phyloP scores from a whole-genome alignment of 2,329 filamentous ascomycete species.

The Emmonsia crescens region DNA sequence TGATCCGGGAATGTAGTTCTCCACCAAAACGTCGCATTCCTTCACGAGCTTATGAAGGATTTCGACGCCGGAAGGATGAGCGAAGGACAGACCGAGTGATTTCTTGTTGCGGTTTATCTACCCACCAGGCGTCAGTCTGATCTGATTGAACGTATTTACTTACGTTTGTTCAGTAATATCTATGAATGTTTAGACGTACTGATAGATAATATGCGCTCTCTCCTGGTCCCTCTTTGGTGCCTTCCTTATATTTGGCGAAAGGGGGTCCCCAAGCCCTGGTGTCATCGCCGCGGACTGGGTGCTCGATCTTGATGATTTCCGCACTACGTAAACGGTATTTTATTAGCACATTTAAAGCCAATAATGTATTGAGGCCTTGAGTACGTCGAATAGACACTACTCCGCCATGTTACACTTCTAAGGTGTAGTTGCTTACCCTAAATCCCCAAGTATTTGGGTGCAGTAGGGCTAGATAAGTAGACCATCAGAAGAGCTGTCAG shows the following conservation, averaged over 20 bases:
- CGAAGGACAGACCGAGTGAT: constrained; percentile 83
- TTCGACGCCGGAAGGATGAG: constrained; percentile 68
- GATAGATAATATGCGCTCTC: constrained; percentile 92
- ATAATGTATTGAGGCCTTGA: not conserved
- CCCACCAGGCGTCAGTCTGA: not conserved
- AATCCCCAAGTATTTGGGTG: constrained; percentile 89
- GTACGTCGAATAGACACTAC: not conserved
- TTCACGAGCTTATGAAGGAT: constrained; percentile 77
- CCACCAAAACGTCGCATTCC: constrained; percentile 84
- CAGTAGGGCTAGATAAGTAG: constrained; percentile 65
- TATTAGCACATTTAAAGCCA: constrained; percentile 11
- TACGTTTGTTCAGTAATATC: not conserved
- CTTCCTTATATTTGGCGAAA: constrained; percentile 66
- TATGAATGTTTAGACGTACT: constrained; percentile 40
- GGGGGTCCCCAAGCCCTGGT: constrained; percentile 95
- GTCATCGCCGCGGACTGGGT: constrained; percentile 82
- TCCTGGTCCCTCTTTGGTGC: constrained; percentile 53
- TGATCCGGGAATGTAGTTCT: constrained; percentile 88
- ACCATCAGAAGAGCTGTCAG: constrained; percentile 2
- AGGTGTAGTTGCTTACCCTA: constrained; percentile 56
- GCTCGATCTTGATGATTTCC: constrained; percentile 95
- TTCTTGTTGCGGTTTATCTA: constrained; percentile 97
- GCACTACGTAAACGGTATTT: constrained; percentile 46
- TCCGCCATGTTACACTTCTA: not conserved
- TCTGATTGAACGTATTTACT: not conserved